These are phyloP conservation scores for Lentinula novae-zelandiae DNA, from an alignment of 1,284 basidiomycete species.

Conservation along the genomic window DNA sequence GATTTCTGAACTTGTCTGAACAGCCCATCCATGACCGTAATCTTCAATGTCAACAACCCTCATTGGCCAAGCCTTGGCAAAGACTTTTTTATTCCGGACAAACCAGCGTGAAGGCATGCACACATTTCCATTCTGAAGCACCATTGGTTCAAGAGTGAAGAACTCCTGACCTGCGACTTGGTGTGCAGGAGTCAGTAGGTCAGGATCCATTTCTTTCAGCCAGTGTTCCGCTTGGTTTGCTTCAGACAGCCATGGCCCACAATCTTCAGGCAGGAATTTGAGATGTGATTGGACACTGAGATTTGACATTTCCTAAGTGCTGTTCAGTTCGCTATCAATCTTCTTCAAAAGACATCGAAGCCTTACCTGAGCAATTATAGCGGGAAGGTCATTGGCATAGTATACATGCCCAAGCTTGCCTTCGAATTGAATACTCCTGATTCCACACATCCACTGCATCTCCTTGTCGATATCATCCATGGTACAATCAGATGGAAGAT, in stretches of 20 bases:
- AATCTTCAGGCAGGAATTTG: conserved; percentile 28
- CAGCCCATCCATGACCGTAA: no score
- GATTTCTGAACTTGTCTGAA: no score
- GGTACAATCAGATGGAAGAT: conserved; percentile 23
- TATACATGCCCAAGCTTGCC: background rate
- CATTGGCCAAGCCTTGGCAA: no score
- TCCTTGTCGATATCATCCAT: background rate
- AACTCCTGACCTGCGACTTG: conserved; percentile 23
- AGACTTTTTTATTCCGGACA: no score
- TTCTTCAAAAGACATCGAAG: background rate
- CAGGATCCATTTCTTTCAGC: conserved; percentile 13
- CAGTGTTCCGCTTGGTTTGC: conserved; percentile 25
- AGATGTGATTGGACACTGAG: conserved; percentile 24
- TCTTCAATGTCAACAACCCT: background rate
- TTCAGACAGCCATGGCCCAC: conserved; percentile 17
- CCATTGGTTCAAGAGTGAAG: conserved; percentile 27
- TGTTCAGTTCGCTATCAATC: background rate
- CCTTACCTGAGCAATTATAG: background rate
- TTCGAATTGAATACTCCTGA: background rate
- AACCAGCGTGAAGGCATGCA: conserved; percentile 14
- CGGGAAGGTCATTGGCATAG: background rate
- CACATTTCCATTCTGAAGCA: conserved; percentile 17
- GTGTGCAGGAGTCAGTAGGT: conserved; percentile 26
- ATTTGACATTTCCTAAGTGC: conserved; percentile 15
- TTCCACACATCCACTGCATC: background rate